Evolutionary conservation across 371 early-diverging fungal species (phyloP), one percentile per base, ranked within the genome.

Genomic region (Aphelidium insulamus): DNA sequence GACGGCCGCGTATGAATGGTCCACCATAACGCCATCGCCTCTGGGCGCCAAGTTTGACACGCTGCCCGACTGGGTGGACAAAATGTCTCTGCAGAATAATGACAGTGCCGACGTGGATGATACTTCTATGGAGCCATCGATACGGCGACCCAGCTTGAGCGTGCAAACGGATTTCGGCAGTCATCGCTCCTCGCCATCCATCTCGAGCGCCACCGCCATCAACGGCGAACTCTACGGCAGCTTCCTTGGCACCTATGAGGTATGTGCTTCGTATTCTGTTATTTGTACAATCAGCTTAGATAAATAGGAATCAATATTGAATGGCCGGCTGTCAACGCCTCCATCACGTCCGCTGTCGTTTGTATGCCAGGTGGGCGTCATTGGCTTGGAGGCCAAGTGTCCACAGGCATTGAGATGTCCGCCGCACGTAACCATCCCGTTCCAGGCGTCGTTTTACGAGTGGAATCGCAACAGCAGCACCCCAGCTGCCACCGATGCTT

Each of bases 261-360:
- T 43, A 33, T 26, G 18, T 18, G 24, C 10, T 37, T n/a, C 18
- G 14, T 24, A 38, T n/a, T 7, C 23, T 12, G 30, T 5, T 12
- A 39, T 39, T 12, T 16, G 10, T 11, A n/a, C 18, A 12, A 23
- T 14, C 10, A 23, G 6, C 43, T 11, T 19, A 38, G 9, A n/a
- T 28, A 21, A 34, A 18, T 29, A 44, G 37, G 77, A 83, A 41
- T 75, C 75, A 0, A 58, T 83, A 12, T 51, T 83, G 1, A 68
- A 58, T n/a, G 79, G 80, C 19, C 53, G 80, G 21, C 75, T 83
- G 77, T 77, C 78, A 4, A 62, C 75, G 1, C 46, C 70, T 24
- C 79, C 83, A 4, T 73, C 73, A 4, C 64, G 68, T 21, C 78
- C 83, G 2, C 58, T 83, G 29, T 49, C 55, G 1, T 80, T 80